These are phyloP conservation scores for Ilyonectria robusta DNA, from an alignment of 2,329 filamentous ascomycete genomes.

Conservation along the genomic window DNA sequence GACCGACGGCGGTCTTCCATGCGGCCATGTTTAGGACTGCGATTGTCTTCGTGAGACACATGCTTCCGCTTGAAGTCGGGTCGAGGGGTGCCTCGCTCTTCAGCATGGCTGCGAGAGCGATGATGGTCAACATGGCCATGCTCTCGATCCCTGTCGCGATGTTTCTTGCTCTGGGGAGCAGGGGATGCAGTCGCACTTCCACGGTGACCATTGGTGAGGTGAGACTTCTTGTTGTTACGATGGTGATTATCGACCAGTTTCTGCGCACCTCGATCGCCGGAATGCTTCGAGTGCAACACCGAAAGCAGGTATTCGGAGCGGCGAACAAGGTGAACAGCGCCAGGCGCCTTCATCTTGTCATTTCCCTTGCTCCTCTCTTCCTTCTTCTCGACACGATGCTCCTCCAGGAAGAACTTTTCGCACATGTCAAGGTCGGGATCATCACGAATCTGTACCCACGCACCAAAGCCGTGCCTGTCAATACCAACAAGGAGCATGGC, in stretches of 20 bases:
- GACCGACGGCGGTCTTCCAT: conserved; percentile 57
- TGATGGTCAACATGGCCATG: conserved; percentile 63
- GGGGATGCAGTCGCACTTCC: conserved; percentile 80
- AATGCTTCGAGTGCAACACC: conserved; percentile 90
- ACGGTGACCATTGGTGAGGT: conserved; percentile 71
- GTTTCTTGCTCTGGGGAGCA: conserved; percentile 67
- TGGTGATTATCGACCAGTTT: conserved; percentile 92
- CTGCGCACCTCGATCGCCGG: conserved; percentile 81
- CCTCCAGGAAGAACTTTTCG: conserved; percentile 96
- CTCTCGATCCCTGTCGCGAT: conserved; percentile 64
- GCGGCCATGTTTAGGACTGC: conserved; percentile 60
- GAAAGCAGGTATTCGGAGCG: conserved; percentile 95
- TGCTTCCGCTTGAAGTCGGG: conserved; percentile 75
- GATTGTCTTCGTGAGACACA: conserved; percentile 61
- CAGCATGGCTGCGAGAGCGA: conserved; percentile 65
- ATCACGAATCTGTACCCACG: conserved; percentile 94
- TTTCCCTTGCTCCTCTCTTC: conserved; percentile 87
- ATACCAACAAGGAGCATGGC: conserved; percentile 98
- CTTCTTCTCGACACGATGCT: conserved; percentile 98
- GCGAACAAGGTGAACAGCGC: conserved; percentile 96
- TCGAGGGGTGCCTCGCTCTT: conserved; percentile 66
- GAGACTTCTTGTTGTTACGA: conserved; percentile 88
- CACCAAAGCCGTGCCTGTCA: conserved; percentile 92
- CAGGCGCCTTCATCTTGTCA: conserved; percentile 89
- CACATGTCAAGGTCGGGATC: conserved; percentile 87